Base-by-base conservation (phyloP, 2,329 filamentous ascomycete species). In the Beauveria brongniartii region DNA sequence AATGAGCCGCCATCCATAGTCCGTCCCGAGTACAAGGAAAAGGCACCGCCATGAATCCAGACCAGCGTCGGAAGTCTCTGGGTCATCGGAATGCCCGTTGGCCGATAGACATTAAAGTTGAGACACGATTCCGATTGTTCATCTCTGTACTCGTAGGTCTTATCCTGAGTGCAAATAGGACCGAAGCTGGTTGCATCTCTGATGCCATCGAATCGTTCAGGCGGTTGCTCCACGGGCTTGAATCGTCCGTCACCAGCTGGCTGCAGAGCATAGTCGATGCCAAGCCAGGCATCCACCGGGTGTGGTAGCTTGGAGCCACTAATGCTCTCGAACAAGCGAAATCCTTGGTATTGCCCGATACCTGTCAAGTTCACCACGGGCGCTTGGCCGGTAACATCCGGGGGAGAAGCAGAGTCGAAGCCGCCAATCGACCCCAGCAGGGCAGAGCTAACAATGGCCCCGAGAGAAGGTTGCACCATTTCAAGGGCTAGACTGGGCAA, bases 221-320 rank as follows among this genome's bases (percentile, higher is more conserved):
- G 77, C 72, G 72, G 76, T 3, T 44, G 22, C 24, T 71, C 68
- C 22, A 77, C 69, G 0, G 75, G 70, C 14, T 66, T 68, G 60
- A 80, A 80, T 8, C 78, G 75, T 16, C 67, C 63, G 3, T 74
- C 67, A 5, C 74, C 76, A 1, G 73, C 72, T 0, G 76, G 77
- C 34, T 77, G 75, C 0, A 69, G 67, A 0, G 78, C 72, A 54
- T 79, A 81, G 64, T 78, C 75, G 37, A 80, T 73, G 2, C 77
- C 77, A 6, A 80, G 68, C 78, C 78, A 81, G 0, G 78, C 77
- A 63, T 80, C 75, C 1, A 80, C 73, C 0, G 71, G 62, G 2
- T 63, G 63, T 9, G 71, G 67, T 3, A 78, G 68, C 0, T 63
- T 62, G 26, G 67, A 64, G 22, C 71, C 73, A 50, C 67, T 71